Percentiles rank a stretch among this genome's conserved stretches.
Conservation (phyloP, 2,329 filamentous ascomycete species). For the Ramularia collo-cygni region DNA sequence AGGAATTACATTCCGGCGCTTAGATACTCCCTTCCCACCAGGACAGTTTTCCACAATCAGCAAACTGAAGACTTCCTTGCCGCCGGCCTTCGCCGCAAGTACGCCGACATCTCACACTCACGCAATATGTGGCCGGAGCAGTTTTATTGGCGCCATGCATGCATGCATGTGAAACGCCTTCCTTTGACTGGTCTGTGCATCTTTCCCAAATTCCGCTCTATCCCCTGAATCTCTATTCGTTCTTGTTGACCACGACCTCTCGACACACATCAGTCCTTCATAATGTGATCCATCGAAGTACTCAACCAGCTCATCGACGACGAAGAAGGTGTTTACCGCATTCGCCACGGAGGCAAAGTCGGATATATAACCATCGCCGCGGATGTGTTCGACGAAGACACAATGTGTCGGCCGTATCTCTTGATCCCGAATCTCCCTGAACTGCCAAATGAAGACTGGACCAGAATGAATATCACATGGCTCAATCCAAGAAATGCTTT, state of each 20-base stretch:
- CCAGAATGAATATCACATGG: constrained; percentile 19
- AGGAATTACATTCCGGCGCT: too few species aligned
- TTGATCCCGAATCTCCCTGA: constrained; percentile 23
- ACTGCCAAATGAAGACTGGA: constrained; percentile 24
- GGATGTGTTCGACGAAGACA: constrained; percentile 18
- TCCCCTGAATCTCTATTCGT: not conserved
- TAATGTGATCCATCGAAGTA: not conserved
- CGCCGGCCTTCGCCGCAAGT: too few species aligned
- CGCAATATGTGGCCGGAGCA: too few species aligned
- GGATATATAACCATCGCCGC: constrained; percentile 1
- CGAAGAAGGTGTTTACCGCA: not conserved
- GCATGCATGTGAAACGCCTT: too few species aligned
- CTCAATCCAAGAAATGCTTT: constrained; percentile 12
- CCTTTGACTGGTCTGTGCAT: not conserved
- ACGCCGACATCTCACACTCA: too few species aligned
- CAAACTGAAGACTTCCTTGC: too few species aligned
- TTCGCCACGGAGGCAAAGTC: not conserved
- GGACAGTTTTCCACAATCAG: too few species aligned
- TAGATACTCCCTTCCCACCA: too few species aligned
- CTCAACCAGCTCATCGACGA: constrained; percentile 1
- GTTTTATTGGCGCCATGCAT: too few species aligned
- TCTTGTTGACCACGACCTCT: not conserved
- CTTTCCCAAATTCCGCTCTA: not conserved
- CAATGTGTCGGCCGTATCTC: constrained; percentile 29
- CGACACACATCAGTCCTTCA: not conserved